Evolutionary conservation across 805 yeast genomes (phyloP).

Genomic region (Barnettozyma botsteinii): DNA sequence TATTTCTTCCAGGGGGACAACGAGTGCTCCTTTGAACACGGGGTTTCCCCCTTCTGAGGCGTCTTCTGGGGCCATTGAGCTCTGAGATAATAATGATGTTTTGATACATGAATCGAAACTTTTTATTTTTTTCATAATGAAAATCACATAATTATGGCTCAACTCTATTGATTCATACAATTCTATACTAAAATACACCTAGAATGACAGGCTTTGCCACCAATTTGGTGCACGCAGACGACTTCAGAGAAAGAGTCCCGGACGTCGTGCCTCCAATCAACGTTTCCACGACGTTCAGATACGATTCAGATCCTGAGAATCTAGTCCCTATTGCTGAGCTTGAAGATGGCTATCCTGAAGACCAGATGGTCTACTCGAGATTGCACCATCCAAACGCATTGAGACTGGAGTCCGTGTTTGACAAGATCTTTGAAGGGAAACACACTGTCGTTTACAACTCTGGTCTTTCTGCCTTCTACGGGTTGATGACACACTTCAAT

Average conservation of each 20-base stretch:
- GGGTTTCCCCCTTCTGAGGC: no score
- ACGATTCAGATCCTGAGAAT: slow-evolving; percentile 52
- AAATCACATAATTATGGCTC: not conserved
- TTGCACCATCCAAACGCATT: slow-evolving; percentile 66
- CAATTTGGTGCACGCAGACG: slow-evolving; percentile 66
- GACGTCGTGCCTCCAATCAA: slow-evolving; percentile 80
- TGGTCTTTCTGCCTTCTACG: slow-evolving; percentile 79
- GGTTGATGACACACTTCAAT: slow-evolving; percentile 58
- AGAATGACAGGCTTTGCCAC: slow-evolving; percentile 43
- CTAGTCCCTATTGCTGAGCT: slow-evolving; percentile 42
- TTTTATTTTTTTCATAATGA: no score
- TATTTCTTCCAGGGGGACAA: not conserved
- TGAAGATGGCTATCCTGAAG: slow-evolving; percentile 29
- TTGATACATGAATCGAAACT: no score
- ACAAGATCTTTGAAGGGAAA: slow-evolving; percentile 48
- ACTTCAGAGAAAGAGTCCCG: slow-evolving; percentile 44
- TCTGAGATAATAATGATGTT: no score
- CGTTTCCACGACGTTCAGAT: slow-evolving; percentile 72
- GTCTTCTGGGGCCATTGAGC: no score
- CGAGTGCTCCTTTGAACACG: no score
- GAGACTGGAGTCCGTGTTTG: slow-evolving; percentile 61
- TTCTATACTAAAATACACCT: not conserved
- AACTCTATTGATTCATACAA: not conserved
- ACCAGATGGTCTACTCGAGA: slow-evolving; percentile 59
- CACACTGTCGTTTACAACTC: slow-evolving; percentile 67